Evolutionary conservation across 768 basidiomycete genomes (phyloP), one percentile per base, ranked within the genome.

Genomic region (Mycena polygramma): DNA sequence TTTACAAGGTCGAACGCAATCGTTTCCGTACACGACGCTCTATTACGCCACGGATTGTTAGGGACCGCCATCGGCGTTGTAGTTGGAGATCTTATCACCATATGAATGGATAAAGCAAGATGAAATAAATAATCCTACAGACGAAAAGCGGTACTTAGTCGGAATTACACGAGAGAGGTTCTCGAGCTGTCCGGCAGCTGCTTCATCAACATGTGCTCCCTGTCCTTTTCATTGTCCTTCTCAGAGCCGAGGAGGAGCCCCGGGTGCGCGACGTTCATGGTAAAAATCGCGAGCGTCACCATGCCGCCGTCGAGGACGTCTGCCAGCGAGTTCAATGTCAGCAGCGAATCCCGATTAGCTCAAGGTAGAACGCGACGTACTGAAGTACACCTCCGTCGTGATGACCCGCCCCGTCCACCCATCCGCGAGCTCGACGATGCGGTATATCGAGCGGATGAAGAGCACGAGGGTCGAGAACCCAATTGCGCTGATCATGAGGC

Each of bases 361-460:
- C 48, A 4, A 11, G 22, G 7, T n/a, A 24, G 20, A 24, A 22
- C n/a, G 20, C 15, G 20, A 68, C 67, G 24, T 36, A 68, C 67
- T 83, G 79, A 88, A 87, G 68, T 83, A 84, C 7, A 85, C 61
- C 73, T 91, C 77, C 0, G 85, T 88, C 1, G 77, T 74, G 61
- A 88, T 88, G 62, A 90, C 81, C 20, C 79, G 76, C 11, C 89
- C 88, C 30, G 73, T 75, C 87, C 88, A 90, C 0, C 88, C 87
- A 65, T 86, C 84, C 13, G 80, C 71, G 0, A 90, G 80, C 77
- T 89, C 88, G 66, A 87, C 81, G 5, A 83, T 85, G 63, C 88
- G 85, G 74, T 90, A 90, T 3, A 89, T 75, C 24, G 64, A 86
- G 84, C 87, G 83, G 63, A 88, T 86, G 73, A 87, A 82, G 5